Percentiles rank a stretch among this genome's conserved stretches.
These are phyloP conservation scores for Eutrema salsugineum DNA, from an alignment of 441 rosid species.

Conservation along the genomic window DNA sequence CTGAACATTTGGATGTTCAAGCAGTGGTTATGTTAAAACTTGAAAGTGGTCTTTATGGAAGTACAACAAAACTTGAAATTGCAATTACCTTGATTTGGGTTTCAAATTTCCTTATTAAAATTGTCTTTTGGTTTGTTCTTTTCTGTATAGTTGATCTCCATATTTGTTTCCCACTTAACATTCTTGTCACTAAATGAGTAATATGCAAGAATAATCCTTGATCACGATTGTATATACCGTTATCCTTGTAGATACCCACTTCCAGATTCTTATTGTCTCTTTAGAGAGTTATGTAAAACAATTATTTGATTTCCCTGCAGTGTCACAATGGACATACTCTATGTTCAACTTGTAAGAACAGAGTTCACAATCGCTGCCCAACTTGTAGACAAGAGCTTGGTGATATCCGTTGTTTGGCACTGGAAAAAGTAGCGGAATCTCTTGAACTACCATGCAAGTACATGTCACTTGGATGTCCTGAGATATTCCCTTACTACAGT, in stretches of 20 bases:
- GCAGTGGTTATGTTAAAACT: not conserved
- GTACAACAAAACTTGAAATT: not conserved
- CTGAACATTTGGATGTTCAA: not conserved
- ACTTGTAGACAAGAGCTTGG: constrained; percentile 99
- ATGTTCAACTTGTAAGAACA: constrained; percentile 90
- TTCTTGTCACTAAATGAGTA: not conserved
- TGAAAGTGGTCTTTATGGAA: not conserved
- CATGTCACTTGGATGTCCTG: constrained; percentile 75
- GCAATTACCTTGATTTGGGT: not conserved
- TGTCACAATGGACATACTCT: constrained; percentile 98
- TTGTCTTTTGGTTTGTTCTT: not conserved
- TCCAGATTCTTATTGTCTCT: not conserved
- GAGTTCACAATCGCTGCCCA: constrained; percentile 94
- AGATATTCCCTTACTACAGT: constrained; percentile 95
- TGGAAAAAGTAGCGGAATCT: constrained; percentile 96
- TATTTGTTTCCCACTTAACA: constrained; percentile 3
- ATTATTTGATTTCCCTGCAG: constrained; percentile 39
- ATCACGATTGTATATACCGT: not conserved
- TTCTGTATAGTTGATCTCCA: not conserved
- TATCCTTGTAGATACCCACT: not conserved
- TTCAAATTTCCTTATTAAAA: not conserved
- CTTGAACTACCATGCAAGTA: constrained; percentile 91
- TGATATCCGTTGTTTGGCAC: constrained; percentile 89
- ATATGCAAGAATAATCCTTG: not conserved
- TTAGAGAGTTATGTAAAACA: not conserved